Base-by-base conservation (phyloP, 2,329 filamentous ascomycete genomes). In the Phaeosphaeria sp. region DNA sequence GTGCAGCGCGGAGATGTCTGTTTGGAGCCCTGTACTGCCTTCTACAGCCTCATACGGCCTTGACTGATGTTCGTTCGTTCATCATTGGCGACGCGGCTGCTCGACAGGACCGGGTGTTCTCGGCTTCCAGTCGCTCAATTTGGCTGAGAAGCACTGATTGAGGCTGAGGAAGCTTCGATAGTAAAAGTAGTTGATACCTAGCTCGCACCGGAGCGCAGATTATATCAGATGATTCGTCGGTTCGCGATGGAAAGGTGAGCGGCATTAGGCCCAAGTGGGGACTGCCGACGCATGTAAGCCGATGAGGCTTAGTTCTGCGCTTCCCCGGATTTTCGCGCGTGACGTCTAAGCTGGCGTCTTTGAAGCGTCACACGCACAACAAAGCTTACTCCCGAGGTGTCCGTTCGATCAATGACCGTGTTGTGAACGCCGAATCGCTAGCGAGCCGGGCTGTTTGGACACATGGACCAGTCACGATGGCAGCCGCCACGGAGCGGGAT, bases 401-500 rank as follows among this genome's bases (percentile, higher is more conserved):
- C 43, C 51, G 51, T 47, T 47, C 25, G 44, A 39, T 25, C 21
- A 25, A n/a, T 48, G 27, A 53, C 51, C 43, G 21, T 44, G 25
- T 27, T 13, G 41, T 52, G 41, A 22, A 21, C 23, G 23, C 50
- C 50, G 25, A 46, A 42, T 39, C 42, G 50, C 20, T 33, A 33
- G 23, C 22, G 22, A 36, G 46, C n/a, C 42, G 15, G 30, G 42
- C 18, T 33, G 30, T 21, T 47, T 22, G 43, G 43, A 3, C 51
- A 53, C 51, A 53, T 53, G 51, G 33, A 47, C 51, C 21, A 39
- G 51, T 53, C 51, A 53, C 51, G 51, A 53, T 42, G 44, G 41
- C 18, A 52, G 50, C 42, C 42, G 50, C 22, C 20, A 36, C 42
- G 41, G 41, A 25, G 27, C 42, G 41, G 41, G 44, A 33, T 18